Percentiles rank a stretch among this genome's conserved stretches.
phyloP scores from a whole-genome alignment of 148 eudicot genomes.

The Nyssa sinensis region DNA sequence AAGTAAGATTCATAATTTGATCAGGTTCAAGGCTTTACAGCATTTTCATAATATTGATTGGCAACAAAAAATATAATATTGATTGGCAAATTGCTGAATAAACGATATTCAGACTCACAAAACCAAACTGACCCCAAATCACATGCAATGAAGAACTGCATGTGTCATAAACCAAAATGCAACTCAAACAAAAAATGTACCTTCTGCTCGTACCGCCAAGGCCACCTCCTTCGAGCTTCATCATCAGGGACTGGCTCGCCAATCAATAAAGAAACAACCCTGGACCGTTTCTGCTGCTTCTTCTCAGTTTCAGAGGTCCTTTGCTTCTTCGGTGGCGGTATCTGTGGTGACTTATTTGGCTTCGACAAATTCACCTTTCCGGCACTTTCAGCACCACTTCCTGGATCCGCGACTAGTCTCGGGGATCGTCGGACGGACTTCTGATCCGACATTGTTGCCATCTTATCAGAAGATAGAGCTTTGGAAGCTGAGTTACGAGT shows the following conservation, averaged over 20 bases:
- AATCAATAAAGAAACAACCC: constrained; percentile 26
- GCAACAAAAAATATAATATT: too few species aligned
- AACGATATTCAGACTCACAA: not conserved
- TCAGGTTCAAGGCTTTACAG: too few species aligned
- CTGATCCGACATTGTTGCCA: constrained; percentile 17
- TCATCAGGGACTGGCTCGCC: constrained; percentile 48
- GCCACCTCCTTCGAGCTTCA: constrained; percentile 48
- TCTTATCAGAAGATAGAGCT: not conserved
- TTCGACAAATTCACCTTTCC: not conserved
- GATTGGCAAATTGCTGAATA: too few species aligned
- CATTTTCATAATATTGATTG: not conserved
- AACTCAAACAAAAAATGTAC: constrained; percentile 23
- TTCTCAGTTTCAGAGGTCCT: not conserved
- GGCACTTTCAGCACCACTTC: not conserved
- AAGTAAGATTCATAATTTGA: too few species aligned
- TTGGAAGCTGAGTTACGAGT: not conserved
- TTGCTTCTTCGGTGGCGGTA: not conserved
- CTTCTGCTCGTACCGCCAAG: constrained; percentile 35
- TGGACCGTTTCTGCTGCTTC: not conserved
- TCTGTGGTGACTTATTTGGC: too few species aligned
- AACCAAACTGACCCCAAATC: not conserved
- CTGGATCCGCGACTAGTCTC: constrained; percentile 17
- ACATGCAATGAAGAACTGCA: not conserved
- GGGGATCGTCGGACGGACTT: constrained; percentile 21
- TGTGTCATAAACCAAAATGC: not conserved